These are phyloP conservation scores for Dactylellina parvicollis DNA, from an alignment of 2,329 filamentous ascomycete genomes.

Conservation along the genomic window DNA sequence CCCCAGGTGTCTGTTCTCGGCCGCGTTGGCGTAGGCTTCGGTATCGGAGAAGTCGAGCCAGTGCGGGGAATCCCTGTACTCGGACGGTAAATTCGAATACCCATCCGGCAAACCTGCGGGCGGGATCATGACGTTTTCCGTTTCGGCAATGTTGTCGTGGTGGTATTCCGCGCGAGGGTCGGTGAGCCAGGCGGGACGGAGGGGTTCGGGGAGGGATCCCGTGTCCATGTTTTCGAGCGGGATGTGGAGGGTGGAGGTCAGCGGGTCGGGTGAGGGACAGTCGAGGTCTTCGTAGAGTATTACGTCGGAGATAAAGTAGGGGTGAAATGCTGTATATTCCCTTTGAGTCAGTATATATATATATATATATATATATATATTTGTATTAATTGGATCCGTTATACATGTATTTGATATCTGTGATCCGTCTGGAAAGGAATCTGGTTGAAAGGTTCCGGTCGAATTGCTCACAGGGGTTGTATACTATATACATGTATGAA, in stretches of 20 bases:
- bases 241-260: not conserved
- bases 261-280: not conserved
- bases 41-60: slow-evolving; percentile 16
- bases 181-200: not conserved
- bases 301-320: not conserved
- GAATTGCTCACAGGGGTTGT: no score
- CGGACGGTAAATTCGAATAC: not conserved
- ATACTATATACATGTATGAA: not conserved
- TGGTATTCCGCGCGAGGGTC: not conserved
- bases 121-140: not conserved
- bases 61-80: not conserved
- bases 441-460: no score
- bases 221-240: slow-evolving; percentile 4
- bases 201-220: not conserved
- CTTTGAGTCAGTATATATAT: not conserved
- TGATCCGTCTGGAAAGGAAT: no score
- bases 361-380: not conserved
- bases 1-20: not conserved
- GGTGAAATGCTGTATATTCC: slow-evolving; percentile 7
- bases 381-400: not conserved
- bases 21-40: not conserved
- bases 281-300: slow-evolving; percentile 1
- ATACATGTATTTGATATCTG: no score
- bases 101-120: not conserved
- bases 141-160: not conserved